Base-by-base conservation (phyloP, 1,139 yeast species). In the Taphrina wiesneri region DNA sequence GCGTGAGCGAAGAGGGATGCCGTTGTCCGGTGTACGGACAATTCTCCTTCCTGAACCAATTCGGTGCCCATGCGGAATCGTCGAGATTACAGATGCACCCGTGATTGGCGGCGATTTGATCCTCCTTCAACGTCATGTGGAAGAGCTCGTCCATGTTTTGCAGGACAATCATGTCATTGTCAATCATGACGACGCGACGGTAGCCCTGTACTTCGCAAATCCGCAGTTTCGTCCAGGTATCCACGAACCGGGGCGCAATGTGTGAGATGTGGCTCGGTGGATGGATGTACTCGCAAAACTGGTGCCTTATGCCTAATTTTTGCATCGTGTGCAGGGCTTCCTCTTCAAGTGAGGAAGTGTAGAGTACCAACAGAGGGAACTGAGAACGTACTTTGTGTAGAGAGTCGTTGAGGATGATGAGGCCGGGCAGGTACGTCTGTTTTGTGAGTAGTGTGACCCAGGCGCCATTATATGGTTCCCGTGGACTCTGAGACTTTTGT, bases 41-140 rank as follows among this genome's bases (percentile, higher is more conserved):
- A 23, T 56, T 56, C 5, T 56, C 53, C 19, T 11, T 26, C 17
- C 43, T 45, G 32, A 45, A 56, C 53, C 52, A 56, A 32, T 5
- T 6, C 32, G 62, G 62, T 34, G 62, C 62, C 62, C 62, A 56
- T 30, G 36, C 7, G 36, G 62, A 56, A 2, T 30, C 15, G 45
- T 56, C 62, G 3, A 86, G 86, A 69, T 83, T 83, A 73, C 86
- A 83, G 26, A 82, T 83, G 72, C 86, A 83, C 1, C 86, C 86
- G 70, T 83, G 84, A 15, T 82, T 73, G 0, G 86, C 85, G 0
- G 85, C 86, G 74, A 83, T 83, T 1, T 77, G 78, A 3, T 71
- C 67, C 3, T 73, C 73, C 23, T 72, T 70, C 45, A 82, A 72
- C 28, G 75, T 75, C 39, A 82, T 63, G n/a, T 78, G 80, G 80